These are phyloP conservation scores for Fusarium sp. DNA, from an alignment of 2,329 filamentous ascomycete species.

Conservation along the genomic window DNA sequence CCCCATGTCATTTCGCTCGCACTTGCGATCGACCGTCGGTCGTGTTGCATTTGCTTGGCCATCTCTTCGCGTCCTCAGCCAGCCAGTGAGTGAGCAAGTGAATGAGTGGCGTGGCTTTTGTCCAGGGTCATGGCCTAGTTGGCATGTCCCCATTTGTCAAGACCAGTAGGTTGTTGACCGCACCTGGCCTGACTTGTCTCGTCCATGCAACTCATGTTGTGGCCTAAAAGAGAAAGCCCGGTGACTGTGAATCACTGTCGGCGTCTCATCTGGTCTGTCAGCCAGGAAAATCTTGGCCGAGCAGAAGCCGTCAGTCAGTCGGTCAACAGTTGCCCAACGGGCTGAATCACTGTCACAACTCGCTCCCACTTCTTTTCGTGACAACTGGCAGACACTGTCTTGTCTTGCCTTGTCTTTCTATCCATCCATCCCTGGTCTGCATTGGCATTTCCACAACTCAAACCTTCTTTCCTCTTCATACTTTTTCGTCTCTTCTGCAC, in stretches of 20 bases:
- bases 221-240: conserved; percentile 16
- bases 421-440: conserved; percentile 1
- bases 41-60: conserved; percentile 17
- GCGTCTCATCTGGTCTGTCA: not conserved
- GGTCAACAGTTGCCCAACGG: conserved; percentile 28
- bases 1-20: not conserved
- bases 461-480: conserved; percentile 10
- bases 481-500: conserved; percentile 17
- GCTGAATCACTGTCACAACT: conserved; percentile 26
- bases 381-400: conserved; percentile 16
- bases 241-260: conserved; percentile 26
- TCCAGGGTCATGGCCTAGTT: conserved; percentile 40
- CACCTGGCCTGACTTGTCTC: conserved; percentile 39
- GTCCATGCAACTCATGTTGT: conserved; percentile 28
- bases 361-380: conserved; percentile 7
- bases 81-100: conserved; percentile 31
- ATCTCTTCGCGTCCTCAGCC: conserved; percentile 31
- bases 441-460: conserved; percentile 5
- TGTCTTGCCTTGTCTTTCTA: conserved; percentile 1
- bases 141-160: conserved; percentile 44
- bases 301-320: conserved; percentile 14
- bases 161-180: conserved; percentile 35
- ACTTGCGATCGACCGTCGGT: conserved; percentile 1
- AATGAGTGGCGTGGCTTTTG: conserved; percentile 42
- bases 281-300: not conserved